Conservation (phyloP, 2,329 filamentous ascomycete species). For the Aphanocladium album region DNA sequence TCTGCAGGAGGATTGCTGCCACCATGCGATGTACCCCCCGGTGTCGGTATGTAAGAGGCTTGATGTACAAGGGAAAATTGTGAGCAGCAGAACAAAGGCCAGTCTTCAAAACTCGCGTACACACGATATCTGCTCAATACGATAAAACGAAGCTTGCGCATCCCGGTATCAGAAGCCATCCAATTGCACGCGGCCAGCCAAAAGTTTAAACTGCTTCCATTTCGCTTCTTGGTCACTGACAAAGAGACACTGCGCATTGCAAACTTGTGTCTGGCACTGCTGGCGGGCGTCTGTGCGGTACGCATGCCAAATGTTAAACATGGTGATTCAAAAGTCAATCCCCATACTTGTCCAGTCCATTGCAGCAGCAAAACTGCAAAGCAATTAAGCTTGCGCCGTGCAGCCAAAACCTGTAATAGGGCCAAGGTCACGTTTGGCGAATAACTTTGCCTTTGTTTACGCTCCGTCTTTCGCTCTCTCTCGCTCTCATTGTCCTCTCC, state of each 20-base stretch:
- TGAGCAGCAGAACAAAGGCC: background rate
- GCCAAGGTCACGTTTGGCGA: background rate
- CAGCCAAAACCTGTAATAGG: background rate
- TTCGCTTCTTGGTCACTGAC: background rate
- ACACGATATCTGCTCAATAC: background rate
- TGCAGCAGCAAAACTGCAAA: background rate
- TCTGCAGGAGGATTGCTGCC: background rate
- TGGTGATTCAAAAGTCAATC: background rate
- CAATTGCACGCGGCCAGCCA: background rate
- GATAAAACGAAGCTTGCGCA: background rate
- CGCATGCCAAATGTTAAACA: background rate
- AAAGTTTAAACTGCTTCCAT: background rate
- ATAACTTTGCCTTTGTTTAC: background rate
- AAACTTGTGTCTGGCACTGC: background rate
- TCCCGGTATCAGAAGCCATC: background rate
- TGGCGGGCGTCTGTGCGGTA: background rate
- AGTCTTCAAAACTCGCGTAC: background rate
- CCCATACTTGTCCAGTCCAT: background rate
- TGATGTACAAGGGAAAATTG: background rate
- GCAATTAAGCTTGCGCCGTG: background rate
- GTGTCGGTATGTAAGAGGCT: background rate
- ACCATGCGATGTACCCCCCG: background rate
- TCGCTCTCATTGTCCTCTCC: background rate
- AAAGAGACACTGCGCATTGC: background rate
- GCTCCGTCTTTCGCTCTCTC: background rate